Percentiles rank a stretch among this genome's conserved stretches.
phyloP scores from a whole-genome alignment of 148 eudicot genomes.

The Chenopodium quinoa region DNA sequence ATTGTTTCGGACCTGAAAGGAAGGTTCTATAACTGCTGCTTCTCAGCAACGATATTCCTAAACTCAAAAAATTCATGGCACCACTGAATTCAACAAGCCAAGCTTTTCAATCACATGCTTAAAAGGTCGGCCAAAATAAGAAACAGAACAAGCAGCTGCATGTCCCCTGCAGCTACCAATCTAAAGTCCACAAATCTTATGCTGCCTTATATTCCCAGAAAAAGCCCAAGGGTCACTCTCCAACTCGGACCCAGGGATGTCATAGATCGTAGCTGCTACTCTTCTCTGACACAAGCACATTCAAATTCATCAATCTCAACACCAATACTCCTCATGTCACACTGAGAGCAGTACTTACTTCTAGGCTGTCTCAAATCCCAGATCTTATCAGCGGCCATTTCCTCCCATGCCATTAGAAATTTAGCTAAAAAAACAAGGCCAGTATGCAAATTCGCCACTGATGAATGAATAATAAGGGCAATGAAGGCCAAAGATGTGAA shows the following conservation, averaged over 20 bases:
- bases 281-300: not conserved
- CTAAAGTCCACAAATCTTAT: not conserved
- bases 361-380: not conserved
- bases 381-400: not conserved
- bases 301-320: not conserved
- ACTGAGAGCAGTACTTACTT: not conserved
- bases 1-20: not conserved
- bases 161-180: not conserved
- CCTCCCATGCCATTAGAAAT: not conserved
- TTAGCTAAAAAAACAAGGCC: conserved; percentile 2
- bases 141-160: not conserved
- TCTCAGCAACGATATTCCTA: not conserved
- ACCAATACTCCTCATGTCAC: not conserved
- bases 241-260: no score
- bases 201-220: not conserved
- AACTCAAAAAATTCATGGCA: not conserved
- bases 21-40: not conserved
- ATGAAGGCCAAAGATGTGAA: not conserved
- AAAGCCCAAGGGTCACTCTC: no score
- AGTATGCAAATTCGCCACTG: not conserved
- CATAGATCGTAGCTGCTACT: no score
- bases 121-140: not conserved
- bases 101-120: not conserved
- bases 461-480: not conserved
- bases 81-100: not conserved